These are phyloP conservation scores for Amphibolis antarctica DNA, from an alignment of 106 monocot species.

Conservation along the genomic window DNA sequence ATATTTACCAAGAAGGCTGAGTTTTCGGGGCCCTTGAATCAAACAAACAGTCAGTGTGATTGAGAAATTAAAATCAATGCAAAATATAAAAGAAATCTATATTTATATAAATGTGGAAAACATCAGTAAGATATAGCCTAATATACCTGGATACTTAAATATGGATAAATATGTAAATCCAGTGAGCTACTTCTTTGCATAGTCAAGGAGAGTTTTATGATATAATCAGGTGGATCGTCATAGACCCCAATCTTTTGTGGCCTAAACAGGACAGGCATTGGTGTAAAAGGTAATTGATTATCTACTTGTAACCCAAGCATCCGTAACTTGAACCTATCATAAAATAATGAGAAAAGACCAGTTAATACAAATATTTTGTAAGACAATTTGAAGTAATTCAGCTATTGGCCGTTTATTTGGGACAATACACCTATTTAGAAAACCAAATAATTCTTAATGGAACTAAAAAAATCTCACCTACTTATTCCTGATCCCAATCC, in stretches of 20 bases:
- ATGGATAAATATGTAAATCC: slow-evolving; percentile 72
- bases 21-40: slow-evolving; percentile 56
- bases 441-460: slow-evolving; percentile 1
- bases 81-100: neutral
- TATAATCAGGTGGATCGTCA: slow-evolving; percentile 44
- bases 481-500: slow-evolving; percentile 81
- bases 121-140: neutral
- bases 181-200: slow-evolving; percentile 69
- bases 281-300: slow-evolving; percentile 87
- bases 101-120: neutral
- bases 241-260: slow-evolving; percentile 28
- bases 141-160: slow-evolving; percentile 71
- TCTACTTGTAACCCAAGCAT: slow-evolving; percentile 74
- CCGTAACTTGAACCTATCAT: slow-evolving; percentile 70
- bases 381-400: too few species aligned
- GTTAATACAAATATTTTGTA: neutral
- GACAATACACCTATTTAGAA: neutral
- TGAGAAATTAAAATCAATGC: neutral
- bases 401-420: too few species aligned
- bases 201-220: slow-evolving; percentile 70
- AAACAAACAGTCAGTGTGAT: slow-evolving; percentile 1
- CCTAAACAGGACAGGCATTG: slow-evolving; percentile 87
- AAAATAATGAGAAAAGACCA: slow-evolving; percentile 5
- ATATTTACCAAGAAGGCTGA: slow-evolving; percentile 75
- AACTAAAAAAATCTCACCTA: slow-evolving; percentile 38